phyloP scores from a whole-genome alignment of 176 grass and related monocot species.

The Urochloa ruziziensis region DNA sequence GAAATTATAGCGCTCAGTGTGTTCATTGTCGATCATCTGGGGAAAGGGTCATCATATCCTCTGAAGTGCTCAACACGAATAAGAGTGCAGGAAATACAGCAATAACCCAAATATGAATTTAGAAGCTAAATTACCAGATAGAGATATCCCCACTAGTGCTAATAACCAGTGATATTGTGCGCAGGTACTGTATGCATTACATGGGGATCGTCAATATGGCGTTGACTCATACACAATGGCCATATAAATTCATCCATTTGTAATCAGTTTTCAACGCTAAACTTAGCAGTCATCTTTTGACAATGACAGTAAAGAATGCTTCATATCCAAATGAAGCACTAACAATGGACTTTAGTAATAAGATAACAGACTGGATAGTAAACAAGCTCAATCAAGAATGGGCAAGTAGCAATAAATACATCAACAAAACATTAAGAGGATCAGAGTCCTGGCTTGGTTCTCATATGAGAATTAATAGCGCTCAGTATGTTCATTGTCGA shows the following conservation, averaged over 20 bases:
- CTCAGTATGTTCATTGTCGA: constrained; percentile 52
- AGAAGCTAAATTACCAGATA: neutral
- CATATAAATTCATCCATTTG: constrained; percentile 2
- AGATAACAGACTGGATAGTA: no score
- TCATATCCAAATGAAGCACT: neutral
- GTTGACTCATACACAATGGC: constrained; percentile 39
- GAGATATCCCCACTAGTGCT: neutral
- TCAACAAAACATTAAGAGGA: neutral
- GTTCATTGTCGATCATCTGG: no score
- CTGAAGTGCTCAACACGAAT: no score
- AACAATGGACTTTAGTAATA: neutral
- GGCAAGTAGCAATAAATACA: neutral
- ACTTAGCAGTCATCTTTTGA: neutral
- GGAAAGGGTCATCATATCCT: no score
- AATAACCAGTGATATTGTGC: neutral
- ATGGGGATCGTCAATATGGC: neutral
- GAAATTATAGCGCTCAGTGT: no score
- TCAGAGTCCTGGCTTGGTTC: constrained; percentile 55
- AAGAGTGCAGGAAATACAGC: no score
- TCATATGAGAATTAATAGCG: constrained; percentile 46
- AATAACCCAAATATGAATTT: no score
- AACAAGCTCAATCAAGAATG: neutral
- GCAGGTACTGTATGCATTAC: neutral
- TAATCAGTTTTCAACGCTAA: constrained; percentile 27
- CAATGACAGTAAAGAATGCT: neutral